Percentiles rank a stretch among this genome's conserved stretches.
Evolutionary conservation across 345 rosid genomes (phyloP).

Genomic region (Heritiera littoralis): DNA sequence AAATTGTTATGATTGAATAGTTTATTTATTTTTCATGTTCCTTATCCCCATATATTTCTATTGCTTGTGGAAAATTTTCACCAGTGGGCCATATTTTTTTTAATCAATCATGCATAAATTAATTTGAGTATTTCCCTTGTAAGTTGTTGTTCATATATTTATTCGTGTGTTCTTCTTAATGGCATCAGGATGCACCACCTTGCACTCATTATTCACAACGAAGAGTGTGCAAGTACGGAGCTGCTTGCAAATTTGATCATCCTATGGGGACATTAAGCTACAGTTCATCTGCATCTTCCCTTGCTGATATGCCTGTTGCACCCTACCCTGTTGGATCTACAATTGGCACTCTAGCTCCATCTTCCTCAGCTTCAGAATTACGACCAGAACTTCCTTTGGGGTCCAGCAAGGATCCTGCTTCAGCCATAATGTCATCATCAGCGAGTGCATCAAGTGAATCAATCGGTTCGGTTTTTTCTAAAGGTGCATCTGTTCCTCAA

Average conservation of each 20-base stretch:
- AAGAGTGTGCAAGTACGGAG: slow-evolving; percentile 70
- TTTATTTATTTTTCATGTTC: neutral
- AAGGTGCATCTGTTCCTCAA: slow-evolving; percentile 36
- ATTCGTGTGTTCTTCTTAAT: neutral
- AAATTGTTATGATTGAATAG: neutral
- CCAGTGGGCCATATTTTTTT: neutral
- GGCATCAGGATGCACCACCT: slow-evolving; percentile 61
- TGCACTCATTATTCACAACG: slow-evolving; percentile 62
- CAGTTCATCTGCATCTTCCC: slow-evolving; percentile 78
- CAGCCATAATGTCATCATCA: slow-evolving; percentile 44
- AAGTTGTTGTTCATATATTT: neutral
- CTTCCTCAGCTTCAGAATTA: slow-evolving; percentile 63
- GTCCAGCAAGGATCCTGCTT: slow-evolving; percentile 40
- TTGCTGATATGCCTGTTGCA: slow-evolving; percentile 68
- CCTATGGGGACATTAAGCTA: slow-evolving; percentile 58
- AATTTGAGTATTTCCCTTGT: neutral
- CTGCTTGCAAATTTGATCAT: slow-evolving; percentile 83
- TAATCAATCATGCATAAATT: neutral
- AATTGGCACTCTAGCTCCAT: slow-evolving; percentile 60
- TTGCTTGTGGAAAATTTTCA: neutral
- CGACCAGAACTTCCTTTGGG: slow-evolving; percentile 55
- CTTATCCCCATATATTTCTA: neutral
- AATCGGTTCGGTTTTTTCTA: slow-evolving; percentile 40
- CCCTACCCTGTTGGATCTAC: slow-evolving; percentile 78
- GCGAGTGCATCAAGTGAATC: slow-evolving; percentile 44